phyloP scores from a whole-genome alignment of 257 asterid species.

The Verbascum thapsus region DNA sequence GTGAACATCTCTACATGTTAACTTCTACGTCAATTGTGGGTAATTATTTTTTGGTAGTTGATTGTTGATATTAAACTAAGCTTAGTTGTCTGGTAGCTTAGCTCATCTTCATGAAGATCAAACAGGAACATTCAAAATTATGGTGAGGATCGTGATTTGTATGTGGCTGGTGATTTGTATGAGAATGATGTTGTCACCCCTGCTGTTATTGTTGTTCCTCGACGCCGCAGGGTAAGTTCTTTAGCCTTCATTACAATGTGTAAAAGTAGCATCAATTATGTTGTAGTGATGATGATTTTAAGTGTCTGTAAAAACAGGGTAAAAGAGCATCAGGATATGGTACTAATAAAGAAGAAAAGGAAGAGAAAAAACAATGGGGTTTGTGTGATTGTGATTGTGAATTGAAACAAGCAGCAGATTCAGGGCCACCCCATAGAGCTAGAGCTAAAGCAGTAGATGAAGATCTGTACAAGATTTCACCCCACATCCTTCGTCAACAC shows the following conservation, averaged over 20 bases:
- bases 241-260: no score
- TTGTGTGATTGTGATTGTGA: conserved; percentile 51
- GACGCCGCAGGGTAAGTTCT: conserved; percentile 52
- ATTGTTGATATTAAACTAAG: no score
- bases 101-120: no score
- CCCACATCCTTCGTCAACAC: conserved; percentile 60
- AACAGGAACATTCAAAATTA: no score
- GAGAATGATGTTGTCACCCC: conserved; percentile 65
- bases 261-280: no score
- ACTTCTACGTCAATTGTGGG: no score
- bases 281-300: no score
- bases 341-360: conserved; percentile 33
- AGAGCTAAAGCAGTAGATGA: conserved; percentile 80
- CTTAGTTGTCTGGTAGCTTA: no score
- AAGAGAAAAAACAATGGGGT: conserved; percentile 40
- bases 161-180: conserved; percentile 80
- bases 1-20: no score
- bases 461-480: conserved; percentile 84
- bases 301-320: no score
- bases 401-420: conserved; percentile 30
- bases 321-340: conserved; percentile 34
- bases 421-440: conserved; percentile 26
- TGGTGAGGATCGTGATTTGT: conserved; percentile 64
- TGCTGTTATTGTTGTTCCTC: conserved; percentile 79
- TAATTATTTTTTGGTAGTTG: no score